Conservation (phyloP, 1,284 basidiomycete genomes). For the Trichosporon sp. region DNA sequence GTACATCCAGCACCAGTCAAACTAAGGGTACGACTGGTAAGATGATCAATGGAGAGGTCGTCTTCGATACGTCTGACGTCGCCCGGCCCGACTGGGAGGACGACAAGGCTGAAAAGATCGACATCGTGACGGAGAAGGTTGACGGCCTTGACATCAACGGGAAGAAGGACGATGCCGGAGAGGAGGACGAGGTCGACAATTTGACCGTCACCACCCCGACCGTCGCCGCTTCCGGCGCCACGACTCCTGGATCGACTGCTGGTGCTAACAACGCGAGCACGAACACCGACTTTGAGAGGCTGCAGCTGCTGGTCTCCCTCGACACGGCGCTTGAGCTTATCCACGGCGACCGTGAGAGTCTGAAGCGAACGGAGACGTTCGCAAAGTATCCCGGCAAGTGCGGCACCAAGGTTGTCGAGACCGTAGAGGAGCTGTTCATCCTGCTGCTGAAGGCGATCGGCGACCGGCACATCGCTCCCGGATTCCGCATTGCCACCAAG, state of each 20-base stretch:
- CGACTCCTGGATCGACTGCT: slow-evolving; percentile 7
- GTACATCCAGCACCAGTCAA: slow-evolving; percentile 9
- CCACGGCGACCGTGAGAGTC: slow-evolving; percentile 79
- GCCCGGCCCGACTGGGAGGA: slow-evolving; percentile 57
- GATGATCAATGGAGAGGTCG: slow-evolving; percentile 37
- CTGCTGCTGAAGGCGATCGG: slow-evolving; percentile 72
- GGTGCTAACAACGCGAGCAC: slow-evolving; percentile 11
- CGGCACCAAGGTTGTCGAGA: slow-evolving; percentile 74
- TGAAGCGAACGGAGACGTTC: slow-evolving; percentile 90
- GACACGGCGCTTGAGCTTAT: slow-evolving; percentile 89
- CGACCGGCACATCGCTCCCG: slow-evolving; percentile 76
- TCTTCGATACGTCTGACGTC: slow-evolving; percentile 54
- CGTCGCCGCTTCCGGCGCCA: background rate
- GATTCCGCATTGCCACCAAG: slow-evolving; percentile 75
- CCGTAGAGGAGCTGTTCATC: slow-evolving; percentile 88
- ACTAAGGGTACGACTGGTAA: slow-evolving; percentile 19
- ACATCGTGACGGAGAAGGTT: slow-evolving; percentile 15
- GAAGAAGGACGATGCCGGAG: background rate
- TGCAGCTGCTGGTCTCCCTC: slow-evolving; percentile 84
- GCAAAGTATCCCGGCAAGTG: slow-evolving; percentile 75
- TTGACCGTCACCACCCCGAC: slow-evolving; percentile 3
- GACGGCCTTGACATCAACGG: slow-evolving; percentile 13
- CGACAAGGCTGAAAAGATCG: slow-evolving; percentile 4
- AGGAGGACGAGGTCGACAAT: slow-evolving; percentile 16
- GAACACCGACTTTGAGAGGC: slow-evolving; percentile 54